phyloP scores from a whole-genome alignment of 371 early-diverging fungal genomes.

The Syncephalis plumigaleata region DNA sequence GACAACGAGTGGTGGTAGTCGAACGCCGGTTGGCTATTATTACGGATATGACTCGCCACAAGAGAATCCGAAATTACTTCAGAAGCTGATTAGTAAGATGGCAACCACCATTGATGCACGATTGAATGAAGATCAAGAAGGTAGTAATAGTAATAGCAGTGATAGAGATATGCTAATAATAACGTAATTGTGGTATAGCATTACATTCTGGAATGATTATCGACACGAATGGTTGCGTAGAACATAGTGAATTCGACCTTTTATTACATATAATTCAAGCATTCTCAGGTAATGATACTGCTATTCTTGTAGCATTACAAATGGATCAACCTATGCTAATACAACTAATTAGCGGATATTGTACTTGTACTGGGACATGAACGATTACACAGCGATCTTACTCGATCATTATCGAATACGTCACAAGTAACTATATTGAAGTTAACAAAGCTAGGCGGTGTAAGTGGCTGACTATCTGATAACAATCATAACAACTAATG shows the following conservation, averaged over 20 bases:
- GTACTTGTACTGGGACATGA: constrained; percentile 88
- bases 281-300: constrained; percentile 29
- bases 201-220: constrained; percentile 43
- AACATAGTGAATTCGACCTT: constrained; percentile 38
- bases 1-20: constrained; percentile 40
- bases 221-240: constrained; percentile 43
- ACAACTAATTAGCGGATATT: constrained; percentile 31
- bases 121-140: constrained; percentile 38
- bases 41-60: constrained; percentile 66
- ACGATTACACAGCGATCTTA: constrained; percentile 73
- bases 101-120: constrained; percentile 45
- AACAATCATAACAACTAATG: neutral
- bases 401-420: constrained; percentile 24
- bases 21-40: constrained; percentile 73
- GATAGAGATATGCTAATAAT: neutral
- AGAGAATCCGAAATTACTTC: constrained; percentile 66
- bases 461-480: constrained; percentile 11
- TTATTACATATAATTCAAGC: constrained; percentile 41
- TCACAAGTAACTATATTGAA: constrained; percentile 49
- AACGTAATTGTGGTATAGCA: constrained; percentile 6
- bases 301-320: neutral
- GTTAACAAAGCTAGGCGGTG: constrained; percentile 86
- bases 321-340: constrained; percentile 1
- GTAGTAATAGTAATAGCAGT: constrained; percentile 10
- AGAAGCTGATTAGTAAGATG: constrained; percentile 32